These are phyloP conservation scores for Fusarium lateritium DNA, from an alignment of 2,329 filamentous ascomycete species.

Conservation along the genomic window DNA sequence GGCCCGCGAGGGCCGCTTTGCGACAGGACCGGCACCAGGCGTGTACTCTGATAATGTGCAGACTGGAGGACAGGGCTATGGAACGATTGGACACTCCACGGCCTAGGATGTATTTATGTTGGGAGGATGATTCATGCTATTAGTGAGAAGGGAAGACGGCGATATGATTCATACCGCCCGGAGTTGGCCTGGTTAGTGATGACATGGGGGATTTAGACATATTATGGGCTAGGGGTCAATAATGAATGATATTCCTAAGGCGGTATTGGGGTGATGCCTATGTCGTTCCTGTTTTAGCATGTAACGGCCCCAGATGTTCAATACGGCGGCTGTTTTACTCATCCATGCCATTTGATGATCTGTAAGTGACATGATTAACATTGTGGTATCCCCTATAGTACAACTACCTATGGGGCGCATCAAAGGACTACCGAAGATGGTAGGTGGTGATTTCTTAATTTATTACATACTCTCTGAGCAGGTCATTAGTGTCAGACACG, in stretches of 20 bases:
- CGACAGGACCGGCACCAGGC: conserved; percentile 72
- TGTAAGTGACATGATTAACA: no score
- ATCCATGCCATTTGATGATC: no score
- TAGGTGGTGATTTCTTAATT: no score
- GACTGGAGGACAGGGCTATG: conserved; percentile 77
- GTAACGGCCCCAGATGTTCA: no score
- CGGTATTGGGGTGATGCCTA: conserved; percentile 1
- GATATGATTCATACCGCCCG: neutral
- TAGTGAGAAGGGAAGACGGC: neutral
- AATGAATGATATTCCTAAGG: neutral
- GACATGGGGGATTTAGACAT: neutral
- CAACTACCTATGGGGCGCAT: no score
- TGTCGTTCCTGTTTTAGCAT: neutral
- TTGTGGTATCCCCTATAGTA: no score
- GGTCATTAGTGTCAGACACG: no score
- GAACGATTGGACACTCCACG: conserved; percentile 61
- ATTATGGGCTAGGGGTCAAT: neutral
- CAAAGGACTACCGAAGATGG: no score
- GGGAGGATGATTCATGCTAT: neutral
- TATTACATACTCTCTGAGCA: no score
- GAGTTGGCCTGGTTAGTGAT: neutral
- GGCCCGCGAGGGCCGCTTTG: conserved; percentile 69
- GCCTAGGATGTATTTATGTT: conserved; percentile 17
- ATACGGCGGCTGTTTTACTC: no score
- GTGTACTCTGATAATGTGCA: conserved; percentile 83